Conservation (phyloP, 1,284 basidiomycete genomes). For the Ceratobasidium sp. region DNA sequence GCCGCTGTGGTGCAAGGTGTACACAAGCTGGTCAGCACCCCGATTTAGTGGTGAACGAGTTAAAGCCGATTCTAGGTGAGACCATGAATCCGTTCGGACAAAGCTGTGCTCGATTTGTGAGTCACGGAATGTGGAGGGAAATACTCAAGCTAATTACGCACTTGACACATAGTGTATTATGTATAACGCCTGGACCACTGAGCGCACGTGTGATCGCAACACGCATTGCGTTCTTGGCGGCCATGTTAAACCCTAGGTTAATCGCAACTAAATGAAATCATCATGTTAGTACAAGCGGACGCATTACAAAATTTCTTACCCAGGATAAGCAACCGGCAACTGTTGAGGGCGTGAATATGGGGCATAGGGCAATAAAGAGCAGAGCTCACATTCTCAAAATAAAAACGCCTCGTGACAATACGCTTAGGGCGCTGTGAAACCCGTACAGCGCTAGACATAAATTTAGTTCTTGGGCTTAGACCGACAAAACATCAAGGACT, state of each 20-base stretch:
- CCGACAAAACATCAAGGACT: background rate
- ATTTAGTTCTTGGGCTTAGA: background rate
- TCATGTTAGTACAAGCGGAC: background rate
- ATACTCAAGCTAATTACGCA: background rate
- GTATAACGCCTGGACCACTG: background rate
- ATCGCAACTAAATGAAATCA: background rate
- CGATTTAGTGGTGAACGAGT: slow-evolving; percentile 12
- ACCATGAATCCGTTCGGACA: slow-evolving; percentile 5
- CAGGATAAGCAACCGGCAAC: slow-evolving; percentile 23
- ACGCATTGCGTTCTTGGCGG: background rate
- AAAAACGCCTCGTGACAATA: background rate
- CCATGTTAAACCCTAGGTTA: background rate
- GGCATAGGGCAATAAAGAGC: background rate
- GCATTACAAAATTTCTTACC: background rate
- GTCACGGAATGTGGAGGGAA: too few species aligned
- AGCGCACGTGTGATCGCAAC: slow-evolving; percentile 1
- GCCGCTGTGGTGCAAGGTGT: background rate
- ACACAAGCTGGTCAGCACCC: slow-evolving; percentile 17
- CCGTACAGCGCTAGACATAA: background rate
- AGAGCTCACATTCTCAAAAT: slow-evolving; percentile 9
- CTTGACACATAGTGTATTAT: slow-evolving; percentile 7
- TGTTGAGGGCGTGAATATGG: background rate
- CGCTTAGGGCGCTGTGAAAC: background rate
- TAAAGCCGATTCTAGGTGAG: background rate
- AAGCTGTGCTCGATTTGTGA: background rate